Conservation (phyloP, 2,329 filamentous ascomycete genomes). For the Neonectria hederae region DNA sequence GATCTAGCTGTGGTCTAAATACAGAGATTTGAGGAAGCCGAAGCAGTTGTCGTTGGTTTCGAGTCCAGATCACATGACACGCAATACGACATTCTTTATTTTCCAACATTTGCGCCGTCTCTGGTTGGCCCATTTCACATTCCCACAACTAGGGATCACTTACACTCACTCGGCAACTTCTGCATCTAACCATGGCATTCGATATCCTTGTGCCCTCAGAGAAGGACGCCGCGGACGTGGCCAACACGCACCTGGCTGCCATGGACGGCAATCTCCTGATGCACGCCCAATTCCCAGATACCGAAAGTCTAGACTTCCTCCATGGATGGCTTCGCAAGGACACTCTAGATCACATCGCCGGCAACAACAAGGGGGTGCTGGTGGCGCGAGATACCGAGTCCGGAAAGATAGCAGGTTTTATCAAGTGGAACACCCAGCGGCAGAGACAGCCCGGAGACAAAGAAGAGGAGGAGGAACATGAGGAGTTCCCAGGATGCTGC, state of each 20-base stretch:
- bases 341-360: conserved; percentile 42
- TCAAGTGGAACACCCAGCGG: conserved; percentile 49
- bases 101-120: conserved; percentile 19
- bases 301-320: conserved; percentile 43
- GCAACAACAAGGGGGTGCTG: conserved; percentile 44
- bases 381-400: conserved; percentile 46
- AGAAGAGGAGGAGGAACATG: conserved; percentile 30
- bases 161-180: not conserved
- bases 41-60: conserved; percentile 4
- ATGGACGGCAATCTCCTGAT: conserved; percentile 53
- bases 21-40: not conserved
- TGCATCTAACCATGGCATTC: conserved; percentile 40
- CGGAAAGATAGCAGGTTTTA: conserved; percentile 46
- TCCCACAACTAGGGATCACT: conserved; percentile 15
- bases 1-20: not conserved
- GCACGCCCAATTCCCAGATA: conserved; percentile 52
- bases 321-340: conserved; percentile 45
- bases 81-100: not conserved
- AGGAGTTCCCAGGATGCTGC: conserved; percentile 45
- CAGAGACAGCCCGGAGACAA: conserved; percentile 23
- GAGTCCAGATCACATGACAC: conserved; percentile 20
- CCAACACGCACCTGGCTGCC: conserved; percentile 49
- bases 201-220: conserved; percentile 40
- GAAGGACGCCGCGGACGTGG: conserved; percentile 37
- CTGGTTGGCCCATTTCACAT: conserved; percentile 29